phyloP scores from a whole-genome alignment of 2,329 filamentous ascomycete genomes.

The Xylaria sp. region DNA sequence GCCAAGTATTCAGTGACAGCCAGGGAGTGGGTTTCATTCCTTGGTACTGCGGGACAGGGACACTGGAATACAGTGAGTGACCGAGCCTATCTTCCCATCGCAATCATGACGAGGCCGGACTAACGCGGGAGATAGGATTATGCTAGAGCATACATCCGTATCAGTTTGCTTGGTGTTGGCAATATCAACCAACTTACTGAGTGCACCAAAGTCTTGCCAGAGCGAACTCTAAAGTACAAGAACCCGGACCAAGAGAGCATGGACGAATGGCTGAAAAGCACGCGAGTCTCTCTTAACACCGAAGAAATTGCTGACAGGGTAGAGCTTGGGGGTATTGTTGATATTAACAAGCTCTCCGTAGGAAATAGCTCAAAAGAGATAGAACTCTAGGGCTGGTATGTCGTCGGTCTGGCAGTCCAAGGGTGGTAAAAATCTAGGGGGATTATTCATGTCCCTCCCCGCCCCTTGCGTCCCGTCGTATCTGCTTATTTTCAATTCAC shows the following conservation, averaged over 20 bases:
- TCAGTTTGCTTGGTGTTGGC: constrained; percentile 60
- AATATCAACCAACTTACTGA: constrained; percentile 62
- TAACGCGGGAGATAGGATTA: constrained; percentile 48
- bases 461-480: constrained; percentile 1
- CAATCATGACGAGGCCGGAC: background rate
- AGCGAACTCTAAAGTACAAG: constrained; percentile 35
- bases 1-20: constrained; percentile 45
- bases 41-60: constrained; percentile 41
- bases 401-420: background rate
- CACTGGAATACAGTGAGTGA: constrained; percentile 49
- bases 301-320: constrained; percentile 30
- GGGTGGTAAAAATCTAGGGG: background rate
- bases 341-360: constrained; percentile 10
- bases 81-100: background rate
- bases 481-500: background rate
- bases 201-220: constrained; percentile 58
- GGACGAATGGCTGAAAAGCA: constrained; percentile 31
- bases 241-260: constrained; percentile 32
- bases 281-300: constrained; percentile 20
- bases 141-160: constrained; percentile 57
- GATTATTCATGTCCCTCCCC: background rate
- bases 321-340: constrained; percentile 26
- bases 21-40: constrained; percentile 48
- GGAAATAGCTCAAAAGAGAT: constrained; percentile 5
- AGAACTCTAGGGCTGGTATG: constrained; percentile 1